Conservation (phyloP, 2,329 filamentous ascomycete species). For the Berkeleyomyces basicola region DNA sequence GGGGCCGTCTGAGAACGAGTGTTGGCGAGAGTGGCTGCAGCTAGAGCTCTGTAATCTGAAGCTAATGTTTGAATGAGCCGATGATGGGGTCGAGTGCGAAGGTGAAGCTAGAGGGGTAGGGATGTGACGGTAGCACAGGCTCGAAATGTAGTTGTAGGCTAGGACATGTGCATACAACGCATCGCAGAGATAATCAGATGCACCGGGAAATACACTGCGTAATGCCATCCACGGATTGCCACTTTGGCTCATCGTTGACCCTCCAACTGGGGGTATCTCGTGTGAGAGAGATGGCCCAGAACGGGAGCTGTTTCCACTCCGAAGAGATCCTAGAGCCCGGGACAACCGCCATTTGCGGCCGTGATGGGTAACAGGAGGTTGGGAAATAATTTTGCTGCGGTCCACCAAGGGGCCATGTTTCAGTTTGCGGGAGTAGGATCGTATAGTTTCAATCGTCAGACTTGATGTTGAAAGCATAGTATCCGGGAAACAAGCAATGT, state of each 20-base stretch:
- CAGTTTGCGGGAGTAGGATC: constrained; percentile 36
- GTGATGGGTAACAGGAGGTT: not conserved
- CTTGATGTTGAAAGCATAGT: constrained; percentile 40
- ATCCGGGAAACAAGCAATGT: constrained; percentile 40
- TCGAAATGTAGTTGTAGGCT: constrained; percentile 39
- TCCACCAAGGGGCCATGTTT: constrained; percentile 21
- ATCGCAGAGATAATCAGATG: constrained; percentile 39
- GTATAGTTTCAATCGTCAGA: constrained; percentile 40
- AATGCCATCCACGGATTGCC: constrained; percentile 27
- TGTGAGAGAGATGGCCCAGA: not conserved
- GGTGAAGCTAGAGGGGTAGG: not conserved
- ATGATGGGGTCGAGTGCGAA: constrained; percentile 8
- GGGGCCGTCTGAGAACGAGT: constrained; percentile 11
- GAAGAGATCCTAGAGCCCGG: constrained; percentile 5
- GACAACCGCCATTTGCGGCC: constrained; percentile 11
- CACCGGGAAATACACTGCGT: constrained; percentile 34
- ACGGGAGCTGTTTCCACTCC: not conserved
- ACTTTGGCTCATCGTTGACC: not conserved
- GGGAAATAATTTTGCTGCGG: not conserved
- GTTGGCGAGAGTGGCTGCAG: constrained; percentile 14
- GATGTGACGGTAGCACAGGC: constrained; percentile 16
- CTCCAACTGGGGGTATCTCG: not conserved
- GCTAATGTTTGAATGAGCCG: constrained; percentile 13
- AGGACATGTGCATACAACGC: constrained; percentile 42
- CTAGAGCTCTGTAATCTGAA: not conserved